These are phyloP conservation scores for Pseudogymnoascus sp. DNA, from an alignment of 2,329 filamentous ascomycete genomes.

Conservation along the genomic window DNA sequence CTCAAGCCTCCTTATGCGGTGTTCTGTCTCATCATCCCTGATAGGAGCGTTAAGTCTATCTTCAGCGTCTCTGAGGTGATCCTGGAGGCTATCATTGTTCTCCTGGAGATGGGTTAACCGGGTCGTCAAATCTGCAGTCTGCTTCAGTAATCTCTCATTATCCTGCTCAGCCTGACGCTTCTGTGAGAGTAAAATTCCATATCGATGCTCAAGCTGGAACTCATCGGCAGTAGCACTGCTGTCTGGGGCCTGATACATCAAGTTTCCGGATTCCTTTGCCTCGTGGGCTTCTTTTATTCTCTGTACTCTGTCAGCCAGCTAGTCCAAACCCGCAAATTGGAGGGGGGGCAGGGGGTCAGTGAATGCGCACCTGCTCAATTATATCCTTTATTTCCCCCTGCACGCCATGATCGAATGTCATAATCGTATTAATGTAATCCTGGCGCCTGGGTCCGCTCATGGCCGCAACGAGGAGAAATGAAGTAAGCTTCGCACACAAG, in stretches of 20 bases:
- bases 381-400: conserved; percentile 34
- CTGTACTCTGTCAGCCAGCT: not conserved
- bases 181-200: conserved; percentile 25
- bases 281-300: conserved; percentile 10
- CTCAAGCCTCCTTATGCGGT: conserved; percentile 48
- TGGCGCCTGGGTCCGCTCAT: conserved; percentile 51
- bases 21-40: conserved; percentile 46
- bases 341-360: no score
- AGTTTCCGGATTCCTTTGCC: not conserved
- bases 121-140: conserved; percentile 51
- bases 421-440: conserved; percentile 44
- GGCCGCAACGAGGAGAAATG: conserved; percentile 56
- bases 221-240: conserved; percentile 19
- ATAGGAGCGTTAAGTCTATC: conserved; percentile 41
- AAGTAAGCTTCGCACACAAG: conserved; percentile 45
- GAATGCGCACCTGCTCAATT: conserved; percentile 19
- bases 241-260: conserved; percentile 6
- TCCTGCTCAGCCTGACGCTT: conserved; percentile 40
- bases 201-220: conserved; percentile 43
- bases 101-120: conserved; percentile 53
- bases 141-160: conserved; percentile 48
- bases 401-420: conserved; percentile 35
- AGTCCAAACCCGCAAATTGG: not conserved
- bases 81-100: conserved; percentile 52
- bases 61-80: conserved; percentile 30